These are phyloP conservation scores for Solanum pimpinellifolium DNA, from an alignment of 257 asterid genomes.

Conservation along the genomic window DNA sequence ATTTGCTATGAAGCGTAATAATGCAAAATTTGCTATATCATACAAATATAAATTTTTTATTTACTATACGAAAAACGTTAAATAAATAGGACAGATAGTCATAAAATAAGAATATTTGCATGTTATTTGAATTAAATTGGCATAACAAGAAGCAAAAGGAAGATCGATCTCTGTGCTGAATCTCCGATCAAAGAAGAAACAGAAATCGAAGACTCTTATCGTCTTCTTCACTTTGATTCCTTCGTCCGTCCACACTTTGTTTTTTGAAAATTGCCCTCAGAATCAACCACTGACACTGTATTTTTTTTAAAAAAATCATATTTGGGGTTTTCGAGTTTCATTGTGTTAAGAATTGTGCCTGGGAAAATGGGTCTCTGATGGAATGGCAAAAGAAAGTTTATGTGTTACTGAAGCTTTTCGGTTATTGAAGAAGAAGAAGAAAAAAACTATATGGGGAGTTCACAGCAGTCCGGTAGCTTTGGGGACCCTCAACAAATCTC, in stretches of 20 bases:
- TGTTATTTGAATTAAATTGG: neutral
- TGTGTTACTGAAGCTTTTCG: neutral
- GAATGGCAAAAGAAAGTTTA: neutral
- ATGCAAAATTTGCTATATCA: too few relatives aligned
- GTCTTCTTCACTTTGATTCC: neutral
- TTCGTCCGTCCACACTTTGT: neutral
- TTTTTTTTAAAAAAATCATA: neutral
- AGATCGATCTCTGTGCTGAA: neutral
- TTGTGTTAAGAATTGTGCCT: neutral
- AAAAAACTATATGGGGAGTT: slow-evolving; percentile 2
- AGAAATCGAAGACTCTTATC: neutral
- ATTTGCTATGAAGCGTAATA: too few relatives aligned
- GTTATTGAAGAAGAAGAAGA: neutral
- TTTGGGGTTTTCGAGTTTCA: neutral
- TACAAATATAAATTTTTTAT: too few relatives aligned
- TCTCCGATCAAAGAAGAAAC: neutral
- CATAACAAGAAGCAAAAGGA: neutral
- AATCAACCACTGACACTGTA: neutral
- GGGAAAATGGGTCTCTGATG: neutral
- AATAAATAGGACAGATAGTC: too few relatives aligned
- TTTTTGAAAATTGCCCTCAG: neutral
- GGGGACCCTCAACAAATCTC: slow-evolving; percentile 45
- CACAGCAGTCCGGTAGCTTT: neutral
- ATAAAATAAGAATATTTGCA: neutral
- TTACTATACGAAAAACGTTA: too few relatives aligned